phyloP scores from a whole-genome alignment of 495 filamentous ascomycete genomes.

The Aspergillus baeticus region DNA sequence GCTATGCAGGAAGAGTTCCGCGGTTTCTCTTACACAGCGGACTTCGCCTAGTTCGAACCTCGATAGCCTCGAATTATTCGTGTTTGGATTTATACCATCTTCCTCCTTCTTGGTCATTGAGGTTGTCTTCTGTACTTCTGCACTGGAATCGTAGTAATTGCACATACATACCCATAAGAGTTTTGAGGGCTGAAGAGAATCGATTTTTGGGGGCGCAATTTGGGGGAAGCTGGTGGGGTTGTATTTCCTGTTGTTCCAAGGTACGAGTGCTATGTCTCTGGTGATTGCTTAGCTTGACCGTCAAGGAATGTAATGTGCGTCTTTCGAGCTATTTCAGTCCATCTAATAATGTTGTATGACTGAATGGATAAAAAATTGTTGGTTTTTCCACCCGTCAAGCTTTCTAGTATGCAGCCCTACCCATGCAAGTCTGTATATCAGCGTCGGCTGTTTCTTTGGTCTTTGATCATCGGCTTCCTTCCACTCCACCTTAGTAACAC shows the following conservation, averaged over 20 bases:
- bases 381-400: neutral
- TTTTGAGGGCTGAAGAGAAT: slow-evolving; percentile 26
- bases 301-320: slow-evolving; percentile 19
- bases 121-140: slow-evolving; percentile 15
- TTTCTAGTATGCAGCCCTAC: neutral
- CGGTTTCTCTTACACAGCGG: slow-evolving; percentile 92
- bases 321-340: slow-evolving; percentile 4
- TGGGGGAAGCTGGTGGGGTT: slow-evolving; percentile 13
- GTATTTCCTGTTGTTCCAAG: slow-evolving; percentile 8
- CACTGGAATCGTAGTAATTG: slow-evolving; percentile 22
- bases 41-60: slow-evolving; percentile 52
- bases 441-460: no score
- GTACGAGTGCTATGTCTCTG: slow-evolving; percentile 11
- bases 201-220: slow-evolving; percentile 17
- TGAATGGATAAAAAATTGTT: slow-evolving; percentile 11
- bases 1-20: slow-evolving; percentile 99
- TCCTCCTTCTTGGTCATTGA: slow-evolving; percentile 21
- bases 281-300: slow-evolving; percentile 10
- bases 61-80: slow-evolving; percentile 10
- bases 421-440: no score
- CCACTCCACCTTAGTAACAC: no score
- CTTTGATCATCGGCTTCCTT: no score
- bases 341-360: slow-evolving; percentile 16
- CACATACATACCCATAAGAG: slow-evolving; percentile 30
- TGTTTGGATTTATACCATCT: slow-evolving; percentile 19